Percentiles rank a stretch among this genome's conserved stretches.
These are phyloP conservation scores for Sporodiniella umbellata DNA, from an alignment of 371 early-diverging fungal genomes.

Conservation along the genomic window DNA sequence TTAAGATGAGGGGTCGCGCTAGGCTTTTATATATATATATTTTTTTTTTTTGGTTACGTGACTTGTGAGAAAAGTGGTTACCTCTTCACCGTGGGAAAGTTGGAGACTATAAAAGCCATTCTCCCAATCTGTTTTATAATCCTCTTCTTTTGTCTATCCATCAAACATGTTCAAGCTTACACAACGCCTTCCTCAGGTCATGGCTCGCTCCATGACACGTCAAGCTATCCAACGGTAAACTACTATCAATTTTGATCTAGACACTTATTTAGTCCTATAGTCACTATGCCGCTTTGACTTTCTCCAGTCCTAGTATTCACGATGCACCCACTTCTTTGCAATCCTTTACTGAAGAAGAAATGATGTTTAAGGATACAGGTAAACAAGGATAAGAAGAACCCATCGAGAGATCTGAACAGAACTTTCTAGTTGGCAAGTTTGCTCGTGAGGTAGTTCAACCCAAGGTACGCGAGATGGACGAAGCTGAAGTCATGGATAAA, in stretches of 20 bases:
- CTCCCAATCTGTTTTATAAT: not conserved
- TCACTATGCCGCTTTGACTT: conserved; percentile 27
- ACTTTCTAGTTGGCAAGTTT: not conserved
- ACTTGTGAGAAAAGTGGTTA: not conserved
- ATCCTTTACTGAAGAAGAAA: conserved; percentile 70
- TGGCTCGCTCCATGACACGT: conserved; percentile 10
- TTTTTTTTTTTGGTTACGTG: not conserved
- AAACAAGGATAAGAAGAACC: not conserved
- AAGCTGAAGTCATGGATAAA: conserved; percentile 79
- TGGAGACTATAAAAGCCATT: not conserved
- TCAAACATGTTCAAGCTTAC: conserved; percentile 14
- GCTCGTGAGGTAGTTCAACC: conserved; percentile 85
- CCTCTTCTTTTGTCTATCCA: not conserved
- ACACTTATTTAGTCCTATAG: no score
- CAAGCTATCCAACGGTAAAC: conserved; percentile 23
- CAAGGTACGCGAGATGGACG: conserved; percentile 92
- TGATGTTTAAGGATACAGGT: conserved; percentile 67
- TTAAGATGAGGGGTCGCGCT: no score
- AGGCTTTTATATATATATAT: no score
- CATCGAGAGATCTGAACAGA: no score
- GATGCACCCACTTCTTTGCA: conserved; percentile 45
- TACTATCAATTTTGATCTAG: no score
- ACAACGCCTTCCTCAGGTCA: conserved; percentile 21
- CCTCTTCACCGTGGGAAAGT: not conserved
- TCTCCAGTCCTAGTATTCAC: conserved; percentile 35